These are phyloP conservation scores for Trichoderma reesei DNA, from an alignment of 495 filamentous ascomycete genomes.

Conservation along the genomic window DNA sequence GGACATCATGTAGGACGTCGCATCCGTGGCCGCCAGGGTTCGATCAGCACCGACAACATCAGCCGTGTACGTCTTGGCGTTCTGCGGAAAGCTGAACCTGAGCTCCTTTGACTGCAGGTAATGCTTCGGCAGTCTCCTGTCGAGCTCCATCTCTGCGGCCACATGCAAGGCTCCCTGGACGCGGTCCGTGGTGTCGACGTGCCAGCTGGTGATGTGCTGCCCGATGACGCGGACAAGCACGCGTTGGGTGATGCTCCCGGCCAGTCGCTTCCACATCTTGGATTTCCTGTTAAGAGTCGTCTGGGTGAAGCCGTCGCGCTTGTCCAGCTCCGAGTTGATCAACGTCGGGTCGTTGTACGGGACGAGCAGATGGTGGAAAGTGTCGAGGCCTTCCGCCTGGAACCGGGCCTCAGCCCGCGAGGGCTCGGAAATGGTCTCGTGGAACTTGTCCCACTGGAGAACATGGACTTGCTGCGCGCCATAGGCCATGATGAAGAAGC, in stretches of 20 bases:
- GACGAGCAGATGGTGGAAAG: conserved; percentile 27
- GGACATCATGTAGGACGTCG: conserved; percentile 22
- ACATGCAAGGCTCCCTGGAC: conserved; percentile 20
- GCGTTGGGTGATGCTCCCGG: conserved; percentile 34
- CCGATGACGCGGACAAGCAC: conserved; percentile 42
- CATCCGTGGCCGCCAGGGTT: conserved; percentile 25
- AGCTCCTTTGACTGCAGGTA: conserved; percentile 23
- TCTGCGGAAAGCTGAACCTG: conserved; percentile 44
- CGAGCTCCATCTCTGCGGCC: conserved; percentile 25
- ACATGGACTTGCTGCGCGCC: conserved; percentile 33
- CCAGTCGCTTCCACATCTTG: conserved; percentile 35
- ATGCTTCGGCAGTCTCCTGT: conserved; percentile 5
- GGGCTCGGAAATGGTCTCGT: conserved; percentile 33
- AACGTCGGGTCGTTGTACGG: conserved; percentile 23
- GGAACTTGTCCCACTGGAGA: conserved; percentile 51
- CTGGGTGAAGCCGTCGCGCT: background rate
- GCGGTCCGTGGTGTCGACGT: conserved; percentile 37
- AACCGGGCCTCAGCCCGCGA: conserved; percentile 27
- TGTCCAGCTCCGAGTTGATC: background rate
- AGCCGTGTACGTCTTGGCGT: conserved; percentile 54
- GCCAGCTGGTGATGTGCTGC: conserved; percentile 35
- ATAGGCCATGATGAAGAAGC: conserved; percentile 47
- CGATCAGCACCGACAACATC: conserved; percentile 47
- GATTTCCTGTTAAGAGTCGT: background rate
- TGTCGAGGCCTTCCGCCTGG: conserved; percentile 25